phyloP scores from a whole-genome alignment of 768 basidiomycete genomes.

The Kwoniella europaea region DNA sequence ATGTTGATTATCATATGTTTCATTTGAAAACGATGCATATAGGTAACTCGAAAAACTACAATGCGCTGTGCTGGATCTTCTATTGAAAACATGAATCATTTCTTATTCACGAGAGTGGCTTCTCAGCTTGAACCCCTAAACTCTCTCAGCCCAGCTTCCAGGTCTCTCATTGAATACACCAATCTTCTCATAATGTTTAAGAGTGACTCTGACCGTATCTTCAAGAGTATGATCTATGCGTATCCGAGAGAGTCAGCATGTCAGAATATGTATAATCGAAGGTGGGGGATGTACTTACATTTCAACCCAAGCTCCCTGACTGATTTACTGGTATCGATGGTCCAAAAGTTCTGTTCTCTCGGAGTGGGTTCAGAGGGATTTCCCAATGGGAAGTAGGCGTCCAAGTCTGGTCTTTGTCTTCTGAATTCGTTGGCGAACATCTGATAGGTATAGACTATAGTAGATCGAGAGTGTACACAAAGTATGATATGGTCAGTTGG shows the following conservation, averaged over 20 bases:
- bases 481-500: background rate
- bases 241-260: background rate
- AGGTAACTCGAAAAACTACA: no score
- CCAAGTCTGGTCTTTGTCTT: constrained; percentile 22
- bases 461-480: background rate
- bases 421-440: constrained; percentile 18
- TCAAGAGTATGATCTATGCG: constrained; percentile 7
- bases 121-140: no score
- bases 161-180: constrained; percentile 14
- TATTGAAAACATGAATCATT: no score
- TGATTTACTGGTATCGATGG: constrained; percentile 8
- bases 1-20: no score
- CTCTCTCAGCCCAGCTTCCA: constrained; percentile 3
- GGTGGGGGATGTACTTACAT: constrained; percentile 6
- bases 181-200: constrained; percentile 23
- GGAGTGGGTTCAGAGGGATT: constrained; percentile 12
- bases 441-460: constrained; percentile 27
- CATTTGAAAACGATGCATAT: no score
- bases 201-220: constrained; percentile 10
- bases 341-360: background rate
- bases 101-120: no score
- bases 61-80: no score
- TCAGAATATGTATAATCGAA: background rate
- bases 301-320: constrained; percentile 22
- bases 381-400: constrained; percentile 13